Conservation (phyloP, 2,329 filamentous ascomycete species). For the Periconia macrospinosa region DNA sequence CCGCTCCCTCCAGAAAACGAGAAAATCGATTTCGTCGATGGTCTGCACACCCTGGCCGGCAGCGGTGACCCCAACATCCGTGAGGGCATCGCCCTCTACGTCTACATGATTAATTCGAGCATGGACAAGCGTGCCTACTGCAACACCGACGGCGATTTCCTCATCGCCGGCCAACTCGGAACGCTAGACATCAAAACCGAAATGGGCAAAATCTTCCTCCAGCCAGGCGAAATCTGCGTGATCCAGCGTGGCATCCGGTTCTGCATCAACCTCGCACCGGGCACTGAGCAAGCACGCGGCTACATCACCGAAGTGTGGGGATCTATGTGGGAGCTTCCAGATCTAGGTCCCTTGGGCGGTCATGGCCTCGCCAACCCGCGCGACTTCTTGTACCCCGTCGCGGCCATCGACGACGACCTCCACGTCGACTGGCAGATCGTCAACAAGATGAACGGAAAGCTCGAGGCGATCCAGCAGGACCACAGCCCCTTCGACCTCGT, state of each 20-base stretch:
- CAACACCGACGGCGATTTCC: constrained; percentile 47
- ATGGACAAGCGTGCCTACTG: constrained; percentile 53
- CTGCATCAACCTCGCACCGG: constrained; percentile 36
- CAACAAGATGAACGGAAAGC: constrained; percentile 40
- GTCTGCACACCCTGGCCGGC: constrained; percentile 54
- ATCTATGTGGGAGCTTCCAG: constrained; percentile 44
- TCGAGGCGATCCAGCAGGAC: constrained; percentile 39
- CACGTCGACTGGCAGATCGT: constrained; percentile 38
- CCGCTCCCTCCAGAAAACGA: constrained; percentile 38
- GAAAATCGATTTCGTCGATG: constrained; percentile 51
- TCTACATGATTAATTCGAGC: constrained; percentile 51
- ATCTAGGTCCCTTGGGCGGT: constrained; percentile 44
- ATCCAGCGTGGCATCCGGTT: constrained; percentile 46
- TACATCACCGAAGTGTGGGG: constrained; percentile 47
- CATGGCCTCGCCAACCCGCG: constrained; percentile 45
- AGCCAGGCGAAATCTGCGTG: constrained; percentile 45
- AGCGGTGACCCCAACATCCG: constrained; percentile 55
- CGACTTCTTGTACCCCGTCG: constrained; percentile 43
- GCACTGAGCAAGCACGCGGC: constrained; percentile 37
- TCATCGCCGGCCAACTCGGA: constrained; percentile 40
- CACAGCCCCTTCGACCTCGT: constrained; percentile 49
- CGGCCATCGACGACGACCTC: constrained; percentile 41
- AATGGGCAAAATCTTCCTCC: constrained; percentile 43
- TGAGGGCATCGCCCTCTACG: constrained; percentile 54
- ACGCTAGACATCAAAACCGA: constrained; percentile 44